Evolutionary conservation across 2,329 filamentous ascomycete species (phyloP).

Genomic region (Dactylonectria macrodidyma): DNA sequence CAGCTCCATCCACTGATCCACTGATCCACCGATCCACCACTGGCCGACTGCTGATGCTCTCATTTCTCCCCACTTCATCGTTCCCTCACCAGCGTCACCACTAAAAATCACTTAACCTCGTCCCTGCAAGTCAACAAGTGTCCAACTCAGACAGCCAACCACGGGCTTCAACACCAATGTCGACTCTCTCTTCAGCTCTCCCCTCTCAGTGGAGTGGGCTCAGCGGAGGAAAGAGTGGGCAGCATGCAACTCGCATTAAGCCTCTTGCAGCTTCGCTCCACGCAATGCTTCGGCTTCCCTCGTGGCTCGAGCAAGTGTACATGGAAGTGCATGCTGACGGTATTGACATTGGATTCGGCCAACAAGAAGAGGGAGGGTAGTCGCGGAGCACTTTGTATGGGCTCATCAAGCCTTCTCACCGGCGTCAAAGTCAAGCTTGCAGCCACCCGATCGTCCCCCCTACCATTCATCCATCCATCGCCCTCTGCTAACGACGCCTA

Average conservation of each 20-base stretch:
- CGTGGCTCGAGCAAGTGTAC: slow-evolving; percentile 4
- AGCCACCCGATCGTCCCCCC: slow-evolving; percentile 9
- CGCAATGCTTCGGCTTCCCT: slow-evolving; percentile 1
- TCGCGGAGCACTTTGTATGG: no score
- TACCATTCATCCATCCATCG: neutral
- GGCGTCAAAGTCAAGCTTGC: slow-evolving; percentile 31
- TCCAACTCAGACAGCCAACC: slow-evolving; percentile 10
- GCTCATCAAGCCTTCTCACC: slow-evolving; percentile 36
- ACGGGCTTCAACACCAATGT: neutral
- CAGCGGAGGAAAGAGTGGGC: neutral
- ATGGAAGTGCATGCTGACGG: slow-evolving; percentile 11
- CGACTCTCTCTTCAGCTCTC: neutral
- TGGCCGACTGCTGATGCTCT: slow-evolving; percentile 6
- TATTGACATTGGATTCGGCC: no score
- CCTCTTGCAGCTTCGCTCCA: slow-evolving; percentile 23
- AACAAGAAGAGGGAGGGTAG: no score
- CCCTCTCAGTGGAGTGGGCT: neutral
- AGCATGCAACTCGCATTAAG: neutral
- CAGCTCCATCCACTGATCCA: slow-evolving; percentile 3
- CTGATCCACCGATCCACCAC: no score
- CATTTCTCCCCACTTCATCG: neutral
- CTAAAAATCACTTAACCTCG: no score
- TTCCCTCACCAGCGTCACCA: slow-evolving; percentile 9
- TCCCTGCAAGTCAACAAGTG: slow-evolving; percentile 11
- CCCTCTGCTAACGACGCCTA: neutral